Base-by-base conservation (phyloP, 2,329 filamentous ascomycete species). In the Fusarium verrucosum region DNA sequence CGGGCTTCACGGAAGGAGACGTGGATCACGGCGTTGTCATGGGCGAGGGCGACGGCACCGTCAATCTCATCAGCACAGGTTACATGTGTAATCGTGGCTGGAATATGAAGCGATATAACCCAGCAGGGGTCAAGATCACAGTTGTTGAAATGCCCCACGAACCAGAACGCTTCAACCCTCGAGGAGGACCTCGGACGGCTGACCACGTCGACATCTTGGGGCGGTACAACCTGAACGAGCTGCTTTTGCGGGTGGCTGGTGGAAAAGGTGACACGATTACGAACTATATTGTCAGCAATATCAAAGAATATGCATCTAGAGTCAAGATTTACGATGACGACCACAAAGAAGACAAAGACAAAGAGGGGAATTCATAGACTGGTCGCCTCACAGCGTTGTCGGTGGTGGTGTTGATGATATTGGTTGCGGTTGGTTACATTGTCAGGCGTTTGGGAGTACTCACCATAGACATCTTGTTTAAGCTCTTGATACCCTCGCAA, bases 31-130 rank as follows among this genome's bases (percentile, higher is more conserved):
- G 95, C 22, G 92, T 99, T n/a, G 84, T 96, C 30, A 90, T 97
- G 83, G 94, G 94, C 33, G 95, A 98, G 76, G 95, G 95, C 5
- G 95, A 99, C 70, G 95, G 95, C 2, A 99, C 95, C 0, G 95
- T 99, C 37, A 96, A 94, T 66, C 78, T 99, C n/a, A 79, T 99
- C 11, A 96, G 91, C 69, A 87, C 88, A 1, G 95, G 94, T 3
- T 99, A 98, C 76, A 98, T 99, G 95, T 99, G 95, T 76, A 90
- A 92, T 69, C 92, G 90, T 71, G 95, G 95, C 4, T 99, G 95
- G 95, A 88, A 89, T 56, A 91, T 97, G 77, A 93, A 92, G 77
- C 86, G 95, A 32, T 99, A 96, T 76, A 99, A 99, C 72, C 95
- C 95, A 0, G 90, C 92, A 0, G 89, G 89, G 3, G 85, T 89